A percentile compares a stretch with the other conserved stretches of the same genome.
Evolutionary conservation across 768 basidiomycete genomes (phyloP).

Genomic region (Gloeopeniophorella convolvens): DNA sequence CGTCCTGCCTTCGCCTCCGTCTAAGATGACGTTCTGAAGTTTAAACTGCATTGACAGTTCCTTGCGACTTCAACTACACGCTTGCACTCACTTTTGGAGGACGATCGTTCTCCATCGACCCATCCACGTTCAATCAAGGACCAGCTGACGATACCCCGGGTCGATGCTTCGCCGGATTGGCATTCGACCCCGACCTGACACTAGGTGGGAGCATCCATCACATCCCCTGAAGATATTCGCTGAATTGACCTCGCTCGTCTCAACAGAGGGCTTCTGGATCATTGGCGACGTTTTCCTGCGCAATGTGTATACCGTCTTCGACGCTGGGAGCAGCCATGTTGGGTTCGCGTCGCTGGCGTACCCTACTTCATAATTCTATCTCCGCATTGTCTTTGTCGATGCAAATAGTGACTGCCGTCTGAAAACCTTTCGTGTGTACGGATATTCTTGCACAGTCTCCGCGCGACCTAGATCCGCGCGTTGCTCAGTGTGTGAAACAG

Average conservation of each 20-base stretch:
- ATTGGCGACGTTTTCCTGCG: constrained; percentile 10
- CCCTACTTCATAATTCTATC: background rate
- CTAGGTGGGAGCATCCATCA: background rate
- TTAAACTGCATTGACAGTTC: background rate
- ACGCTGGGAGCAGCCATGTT: constrained; percentile 6
- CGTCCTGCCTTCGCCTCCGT: background rate
- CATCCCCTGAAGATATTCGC: no score
- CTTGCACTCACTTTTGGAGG: background rate
- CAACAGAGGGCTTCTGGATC: constrained; percentile 1
- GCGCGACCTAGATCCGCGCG: no score
- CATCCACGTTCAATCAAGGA: constrained; percentile 1
- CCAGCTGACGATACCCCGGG: background rate
- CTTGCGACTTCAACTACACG: background rate
- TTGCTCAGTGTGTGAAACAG: no score
- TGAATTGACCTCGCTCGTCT: background rate
- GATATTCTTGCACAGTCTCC: no score
- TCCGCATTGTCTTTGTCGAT: background rate
- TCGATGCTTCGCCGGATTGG: constrained; percentile 2
- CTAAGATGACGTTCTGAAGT: background rate
- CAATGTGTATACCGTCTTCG: constrained; percentile 9
- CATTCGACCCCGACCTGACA: background rate
- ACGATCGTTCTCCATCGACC: background rate
- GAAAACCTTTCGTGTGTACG: no score
- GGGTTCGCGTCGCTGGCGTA: constrained; percentile 9
- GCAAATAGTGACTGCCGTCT: background rate